These are phyloP conservation scores for Clonostachys chloroleuca DNA, from an alignment of 2,329 filamentous ascomycete genomes.

Conservation along the genomic window DNA sequence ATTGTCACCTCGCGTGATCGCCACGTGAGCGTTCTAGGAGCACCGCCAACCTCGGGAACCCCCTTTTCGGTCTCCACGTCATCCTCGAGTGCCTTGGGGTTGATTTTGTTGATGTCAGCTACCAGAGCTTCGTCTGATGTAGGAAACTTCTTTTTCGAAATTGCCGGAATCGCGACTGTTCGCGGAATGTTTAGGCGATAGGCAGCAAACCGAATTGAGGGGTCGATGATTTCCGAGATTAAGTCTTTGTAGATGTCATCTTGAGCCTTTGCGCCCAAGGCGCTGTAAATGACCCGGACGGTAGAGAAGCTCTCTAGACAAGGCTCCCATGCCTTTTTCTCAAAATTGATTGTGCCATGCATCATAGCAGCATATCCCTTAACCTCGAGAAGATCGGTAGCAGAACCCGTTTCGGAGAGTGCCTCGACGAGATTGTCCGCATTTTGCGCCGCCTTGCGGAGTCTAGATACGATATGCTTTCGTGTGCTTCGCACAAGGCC, in stretches of 20 bases:
- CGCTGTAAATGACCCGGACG: constrained; percentile 77
- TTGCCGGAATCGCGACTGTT: constrained; percentile 73
- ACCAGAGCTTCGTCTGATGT: constrained; percentile 58
- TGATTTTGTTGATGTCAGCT: constrained; percentile 63
- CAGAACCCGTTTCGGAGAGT: constrained; percentile 53
- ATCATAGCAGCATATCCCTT: constrained; percentile 78
- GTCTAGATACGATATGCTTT: constrained; percentile 82
- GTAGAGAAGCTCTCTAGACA: constrained; percentile 74
- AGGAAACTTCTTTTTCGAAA: constrained; percentile 77
- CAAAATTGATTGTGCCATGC: constrained; percentile 73
- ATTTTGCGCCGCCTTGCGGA: constrained; percentile 72
- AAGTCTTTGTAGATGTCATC: constrained; percentile 84
- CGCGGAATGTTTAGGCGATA: constrained; percentile 88
- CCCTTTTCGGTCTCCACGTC: constrained; percentile 27
- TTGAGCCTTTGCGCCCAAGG: constrained; percentile 54
- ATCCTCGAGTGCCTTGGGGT: constrained; percentile 58
- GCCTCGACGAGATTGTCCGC: constrained; percentile 65
- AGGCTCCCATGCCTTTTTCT: constrained; percentile 80
- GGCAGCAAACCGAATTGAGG: constrained; percentile 88
- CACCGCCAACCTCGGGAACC: constrained; percentile 38
- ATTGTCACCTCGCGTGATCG: constrained; percentile 80
- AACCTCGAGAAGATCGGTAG: constrained; percentile 76
- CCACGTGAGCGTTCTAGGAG: constrained; percentile 78
- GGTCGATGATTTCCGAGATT: constrained; percentile 80
- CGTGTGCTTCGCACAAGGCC: constrained; percentile 75